Evolutionary conservation across 1,284 basidiomycete species (phyloP), one percentile per base, ranked within the genome.

Genomic region (Rhizoctonia solani): DNA sequence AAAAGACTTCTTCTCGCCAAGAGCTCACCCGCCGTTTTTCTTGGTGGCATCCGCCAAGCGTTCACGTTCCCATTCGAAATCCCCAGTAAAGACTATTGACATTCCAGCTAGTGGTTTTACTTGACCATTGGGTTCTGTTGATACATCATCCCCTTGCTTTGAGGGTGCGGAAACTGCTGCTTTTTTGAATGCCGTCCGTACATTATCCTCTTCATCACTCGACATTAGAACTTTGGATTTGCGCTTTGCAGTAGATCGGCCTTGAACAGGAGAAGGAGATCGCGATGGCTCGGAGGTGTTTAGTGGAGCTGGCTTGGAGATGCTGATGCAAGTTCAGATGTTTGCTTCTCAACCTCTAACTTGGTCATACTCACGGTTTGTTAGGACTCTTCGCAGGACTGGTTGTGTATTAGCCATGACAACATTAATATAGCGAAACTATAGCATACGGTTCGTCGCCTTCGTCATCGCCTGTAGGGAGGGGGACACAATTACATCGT

Each of bases 121-220:
- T 27, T 9, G 46, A 21, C 75, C 71, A 41, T 71, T 73, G 41
- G 74, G 72, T 14, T 67, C 61, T 58, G 71, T 69, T 4, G 70
- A 70, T 11, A 69, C 63, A 11, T 72, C 68, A 42, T 71, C 72
- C 8, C 71, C 69, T 79, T 74, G 71, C 39, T 74, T 70, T 37
- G 70, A 16, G 73, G 74, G 67, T 77, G 77, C 47, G 73, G 71
- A 30, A 50, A 61, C 54, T 3, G 69, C 72, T 63, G 56, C 46
- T 29, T 61, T 59, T 37, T 54, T 61, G 6, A 49, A 23, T 2
- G 69, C 44, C 16, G 67, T 25, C 9, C 14, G 13, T 4, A 53
- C 69, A 13, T 52, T 49, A n/a, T 67, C 68, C 21, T 70, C 69
- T 13, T 69, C 69, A 41, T 68, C 54, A 16, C 56, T 65, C 37